A percentile compares a stretch with the other conserved stretches of the same genome.
Evolutionary conservation across 2,329 filamentous ascomycete genomes (phyloP).

Genomic region (Fusarium sororula): DNA sequence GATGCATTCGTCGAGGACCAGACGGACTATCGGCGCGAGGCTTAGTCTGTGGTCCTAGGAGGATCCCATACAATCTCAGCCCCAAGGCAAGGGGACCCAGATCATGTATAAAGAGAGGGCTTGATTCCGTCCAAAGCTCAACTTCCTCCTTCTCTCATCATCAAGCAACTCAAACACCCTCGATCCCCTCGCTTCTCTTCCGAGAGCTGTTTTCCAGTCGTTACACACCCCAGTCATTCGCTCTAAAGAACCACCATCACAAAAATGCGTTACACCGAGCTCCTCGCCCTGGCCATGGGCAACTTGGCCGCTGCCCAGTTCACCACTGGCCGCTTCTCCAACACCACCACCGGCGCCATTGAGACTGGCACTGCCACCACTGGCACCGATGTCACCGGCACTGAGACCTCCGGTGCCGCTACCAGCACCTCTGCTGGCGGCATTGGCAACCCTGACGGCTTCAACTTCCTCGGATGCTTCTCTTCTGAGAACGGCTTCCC

Average conservation of each 20-base stretch:
- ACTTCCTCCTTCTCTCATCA: constrained; percentile 32
- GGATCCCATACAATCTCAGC: constrained; percentile 17
- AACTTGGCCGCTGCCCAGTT: constrained; percentile 43
- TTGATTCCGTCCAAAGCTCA: constrained; percentile 25
- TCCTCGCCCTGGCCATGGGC: constrained; percentile 46
- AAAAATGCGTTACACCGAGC: constrained; percentile 43
- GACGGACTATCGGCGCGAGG: constrained; percentile 5
- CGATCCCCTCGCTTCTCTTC: constrained; percentile 45
- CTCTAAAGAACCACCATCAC: constrained; percentile 26
- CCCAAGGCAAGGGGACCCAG: neutral
- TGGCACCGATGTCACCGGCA: neutral
- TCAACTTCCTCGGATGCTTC: constrained; percentile 43
- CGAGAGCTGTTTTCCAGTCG: constrained; percentile 43
- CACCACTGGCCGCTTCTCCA: constrained; percentile 15
- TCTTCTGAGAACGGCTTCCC: constrained; percentile 42
- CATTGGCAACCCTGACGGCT: constrained; percentile 22
- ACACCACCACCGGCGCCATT: neutral
- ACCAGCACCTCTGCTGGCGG: constrained; percentile 5
- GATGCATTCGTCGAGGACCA: constrained; percentile 33
- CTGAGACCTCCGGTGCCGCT: neutral
- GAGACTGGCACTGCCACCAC: neutral
- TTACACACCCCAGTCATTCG: constrained; percentile 40
- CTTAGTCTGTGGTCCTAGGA: constrained; percentile 11
- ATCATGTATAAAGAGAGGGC: constrained; percentile 44
- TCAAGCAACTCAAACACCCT: constrained; percentile 41